Base-by-base conservation (phyloP, 345 rosid genomes). In the Boechera divaricarpa region DNA sequence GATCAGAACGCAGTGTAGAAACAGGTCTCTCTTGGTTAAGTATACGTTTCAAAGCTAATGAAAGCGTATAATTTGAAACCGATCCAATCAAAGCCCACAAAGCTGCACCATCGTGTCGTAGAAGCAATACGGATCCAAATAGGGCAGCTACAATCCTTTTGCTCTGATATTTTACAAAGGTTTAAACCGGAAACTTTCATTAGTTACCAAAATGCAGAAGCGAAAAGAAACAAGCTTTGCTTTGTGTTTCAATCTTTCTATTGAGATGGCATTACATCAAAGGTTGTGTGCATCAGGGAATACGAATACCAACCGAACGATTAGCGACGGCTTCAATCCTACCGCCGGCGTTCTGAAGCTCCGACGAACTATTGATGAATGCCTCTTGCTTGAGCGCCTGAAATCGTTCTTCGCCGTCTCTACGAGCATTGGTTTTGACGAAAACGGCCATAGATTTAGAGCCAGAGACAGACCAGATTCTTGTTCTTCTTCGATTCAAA, bases 21-120 rank as follows among this genome's bases (percentile, higher is more conserved):
- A 67, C 63, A 7, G 98, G 98, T 48, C 97, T 82, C 74, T 88
- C 89, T 63, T 91, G 95, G 82, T 93, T 89, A n/a, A 93, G 64
- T 33, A 89, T 51, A 68, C 80, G 86, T 73, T 93, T 93, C 24
- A 93, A 83, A 39, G 59, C 45, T 12, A 84, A 52, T 0, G 97
- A 89, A 5, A 93, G 85, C 11, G 60, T 33, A 2, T 81, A 65
- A 67, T 93, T 91, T 6, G 85, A 11, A 60, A 87, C 80, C 6
- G 93, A 82, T 4, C 98, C 98, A 81, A 79, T 77, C 33, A 74
- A 72, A 62, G 81, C 84, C 98, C 98, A 93, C 76, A 93, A 48
- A 8, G 97, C 86, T 39, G 81, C 89, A 13, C 84, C 86, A 70
- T 93, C 95, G 65, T 84, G 97, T 79, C 90, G 78, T 84, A 87